These are phyloP conservation scores for Phoma herbarum DNA, from an alignment of 2,329 filamentous ascomycete species.

Conservation along the genomic window DNA sequence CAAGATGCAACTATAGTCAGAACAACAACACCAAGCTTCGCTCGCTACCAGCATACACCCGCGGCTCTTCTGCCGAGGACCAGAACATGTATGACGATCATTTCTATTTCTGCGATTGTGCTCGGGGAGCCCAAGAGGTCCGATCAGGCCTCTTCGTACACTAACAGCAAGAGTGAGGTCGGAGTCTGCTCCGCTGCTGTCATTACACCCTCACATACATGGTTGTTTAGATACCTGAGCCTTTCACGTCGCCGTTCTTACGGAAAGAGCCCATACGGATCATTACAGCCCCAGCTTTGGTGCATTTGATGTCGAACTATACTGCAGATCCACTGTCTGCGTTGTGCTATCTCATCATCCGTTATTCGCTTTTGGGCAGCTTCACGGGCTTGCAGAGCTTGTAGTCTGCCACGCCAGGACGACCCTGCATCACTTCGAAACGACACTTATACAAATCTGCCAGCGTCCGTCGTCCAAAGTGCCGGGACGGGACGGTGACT, in stretches of 20 bases:
- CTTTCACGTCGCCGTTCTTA: neutral
- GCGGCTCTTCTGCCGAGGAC: neutral
- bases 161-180: neutral
- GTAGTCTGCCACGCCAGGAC: neutral
- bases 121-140: neutral
- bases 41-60: neutral
- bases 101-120: neutral
- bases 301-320: neutral
- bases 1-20: neutral
- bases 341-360: neutral
- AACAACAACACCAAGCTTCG: neutral
- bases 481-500: slow-evolving; percentile 4
- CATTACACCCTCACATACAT: neutral
- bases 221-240: neutral
- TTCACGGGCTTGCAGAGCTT: neutral
- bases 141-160: neutral
- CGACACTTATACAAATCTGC: neutral
- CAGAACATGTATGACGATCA: neutral
- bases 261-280: neutral
- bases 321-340: neutral
- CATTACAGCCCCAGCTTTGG: neutral
- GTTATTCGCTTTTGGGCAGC: neutral
- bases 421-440: slow-evolving; percentile 8
- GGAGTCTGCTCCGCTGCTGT: slow-evolving; percentile 1
- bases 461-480: neutral